Evolutionary conservation across 257 asterid genomes (phyloP).

Genomic region (Oldenlandia corymbosa): DNA sequence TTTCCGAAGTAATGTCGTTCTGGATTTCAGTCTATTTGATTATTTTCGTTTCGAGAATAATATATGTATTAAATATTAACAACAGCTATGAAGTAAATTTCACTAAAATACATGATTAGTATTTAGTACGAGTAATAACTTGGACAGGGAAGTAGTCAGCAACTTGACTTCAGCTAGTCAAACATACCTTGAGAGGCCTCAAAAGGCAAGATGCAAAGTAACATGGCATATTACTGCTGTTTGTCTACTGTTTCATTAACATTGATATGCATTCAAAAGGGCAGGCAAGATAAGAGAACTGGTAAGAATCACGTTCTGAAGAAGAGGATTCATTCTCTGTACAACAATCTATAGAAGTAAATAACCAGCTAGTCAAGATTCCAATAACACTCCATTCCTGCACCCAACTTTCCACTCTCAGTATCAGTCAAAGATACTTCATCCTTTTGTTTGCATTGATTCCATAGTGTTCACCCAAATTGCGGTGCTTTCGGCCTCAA

Average conservation of each 20-base stretch:
- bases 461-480: background rate
- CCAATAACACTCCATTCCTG: background rate
- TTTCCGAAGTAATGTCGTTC: no score
- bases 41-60: no score
- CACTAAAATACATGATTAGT: background rate
- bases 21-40: no score
- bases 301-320: no score
- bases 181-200: background rate
- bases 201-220: background rate
- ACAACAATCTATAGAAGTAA: background rate
- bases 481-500: background rate
- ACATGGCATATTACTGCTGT: background rate
- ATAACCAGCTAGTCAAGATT: background rate
- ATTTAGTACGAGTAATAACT: background rate
- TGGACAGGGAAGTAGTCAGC: constrained; percentile 26
- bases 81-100: no score
- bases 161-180: constrained; percentile 25
- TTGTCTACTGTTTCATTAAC: background rate
- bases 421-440: background rate
- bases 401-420: background rate
- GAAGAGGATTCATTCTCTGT: background rate
- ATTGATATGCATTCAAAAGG: background rate
- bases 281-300: background rate
- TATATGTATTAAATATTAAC: no score
- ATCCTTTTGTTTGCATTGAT: background rate